Evolutionary conservation across 495 filamentous ascomycete species (phyloP).

Genomic region (Penicillium malachiteum): DNA sequence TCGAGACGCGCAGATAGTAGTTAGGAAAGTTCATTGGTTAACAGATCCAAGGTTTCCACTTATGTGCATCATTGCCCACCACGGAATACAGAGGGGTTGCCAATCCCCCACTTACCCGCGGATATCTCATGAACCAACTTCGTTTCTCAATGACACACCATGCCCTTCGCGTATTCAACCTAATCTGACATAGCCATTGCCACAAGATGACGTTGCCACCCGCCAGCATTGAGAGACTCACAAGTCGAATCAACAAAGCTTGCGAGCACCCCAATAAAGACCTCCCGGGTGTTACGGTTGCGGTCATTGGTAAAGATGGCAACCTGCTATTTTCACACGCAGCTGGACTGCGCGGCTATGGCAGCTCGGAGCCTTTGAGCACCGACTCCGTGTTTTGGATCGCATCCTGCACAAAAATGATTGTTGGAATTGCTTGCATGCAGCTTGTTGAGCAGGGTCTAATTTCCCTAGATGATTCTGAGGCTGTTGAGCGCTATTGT

Average conservation of each 20-base stretch:
- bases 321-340: constrained; percentile 48
- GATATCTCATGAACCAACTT: too few species aligned
- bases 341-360: constrained; percentile 43
- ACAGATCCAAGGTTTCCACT: too few species aligned
- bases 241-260: constrained; percentile 30
- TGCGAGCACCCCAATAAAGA: constrained; percentile 36
- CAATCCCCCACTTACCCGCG: too few species aligned
- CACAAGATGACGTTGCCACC: not conserved
- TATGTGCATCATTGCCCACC: too few species aligned
- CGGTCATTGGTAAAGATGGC: constrained; percentile 49
- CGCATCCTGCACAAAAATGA: constrained; percentile 59
- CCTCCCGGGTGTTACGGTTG: constrained; percentile 47
- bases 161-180: too few species aligned
- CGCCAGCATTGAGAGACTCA: constrained; percentile 12
- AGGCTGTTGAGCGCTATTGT: constrained; percentile 43
- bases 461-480: constrained; percentile 51
- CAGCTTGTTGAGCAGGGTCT: constrained; percentile 59
- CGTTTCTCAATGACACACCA: too few species aligned
- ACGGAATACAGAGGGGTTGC: too few species aligned
- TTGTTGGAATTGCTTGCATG: constrained; percentile 57
- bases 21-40: too few species aligned
- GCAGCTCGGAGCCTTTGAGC: constrained; percentile 42
- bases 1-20: too few species aligned
- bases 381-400: constrained; percentile 58
- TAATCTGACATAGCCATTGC: not conserved